phyloP scores from a whole-genome alignment of 2,329 filamentous ascomycete species.

The Ascosphaera aggregata region DNA sequence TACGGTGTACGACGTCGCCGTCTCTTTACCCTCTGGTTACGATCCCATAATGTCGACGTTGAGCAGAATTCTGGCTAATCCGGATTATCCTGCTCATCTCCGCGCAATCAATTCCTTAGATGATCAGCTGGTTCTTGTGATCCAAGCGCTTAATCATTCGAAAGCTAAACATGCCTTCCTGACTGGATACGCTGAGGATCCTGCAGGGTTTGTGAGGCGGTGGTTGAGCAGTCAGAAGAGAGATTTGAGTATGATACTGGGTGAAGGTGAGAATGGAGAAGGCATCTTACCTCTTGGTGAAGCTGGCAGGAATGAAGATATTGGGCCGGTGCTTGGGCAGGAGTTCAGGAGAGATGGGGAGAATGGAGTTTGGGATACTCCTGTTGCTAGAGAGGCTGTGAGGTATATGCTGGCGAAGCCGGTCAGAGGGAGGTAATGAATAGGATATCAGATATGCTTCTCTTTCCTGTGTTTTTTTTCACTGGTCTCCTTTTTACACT shows the following conservation, averaged over 20 bases:
- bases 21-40: no score
- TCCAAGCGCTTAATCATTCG: slow-evolving; percentile 62
- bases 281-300: no score
- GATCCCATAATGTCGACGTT: slow-evolving; percentile 53
- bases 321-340: no score
- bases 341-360: slow-evolving; percentile 26
- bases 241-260: slow-evolving; percentile 70
- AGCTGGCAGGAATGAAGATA: no score
- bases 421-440: slow-evolving; percentile 9
- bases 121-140: slow-evolving; percentile 59
- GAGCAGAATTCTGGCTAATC: slow-evolving; percentile 40
- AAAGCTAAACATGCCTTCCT: slow-evolving; percentile 87
- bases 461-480: neutral
- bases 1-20: slow-evolving; percentile 74
- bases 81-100: slow-evolving; percentile 46
- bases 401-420: slow-evolving; percentile 34
- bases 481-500: no score
- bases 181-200: slow-evolving; percentile 53
- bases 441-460: neutral
- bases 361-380: slow-evolving; percentile 39
- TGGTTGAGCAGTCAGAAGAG: slow-evolving; percentile 86
- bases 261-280: slow-evolving; percentile 42
- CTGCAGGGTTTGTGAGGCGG: slow-evolving; percentile 57
- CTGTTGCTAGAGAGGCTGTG: slow-evolving; percentile 37
- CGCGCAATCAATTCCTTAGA: slow-evolving; percentile 57